Conservation (phyloP, 192 early-diverging fungal species). For the Backusella liffmaniae region DNA sequence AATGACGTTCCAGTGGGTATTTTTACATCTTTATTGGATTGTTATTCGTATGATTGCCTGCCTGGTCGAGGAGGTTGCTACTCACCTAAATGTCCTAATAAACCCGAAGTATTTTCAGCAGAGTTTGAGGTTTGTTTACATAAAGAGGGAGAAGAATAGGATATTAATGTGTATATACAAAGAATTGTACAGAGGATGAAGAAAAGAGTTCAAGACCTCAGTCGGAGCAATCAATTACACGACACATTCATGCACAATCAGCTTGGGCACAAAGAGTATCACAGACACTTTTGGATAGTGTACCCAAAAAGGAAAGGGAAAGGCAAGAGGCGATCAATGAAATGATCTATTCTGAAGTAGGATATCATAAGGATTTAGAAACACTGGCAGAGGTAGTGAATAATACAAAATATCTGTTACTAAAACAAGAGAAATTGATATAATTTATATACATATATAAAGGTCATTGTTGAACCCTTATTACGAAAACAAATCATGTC, state of each 20-base stretch:
- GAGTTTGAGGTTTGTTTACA: not conserved
- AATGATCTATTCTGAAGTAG: conserved; percentile 87
- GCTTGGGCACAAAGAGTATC: conserved; percentile 80
- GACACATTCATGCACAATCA: conserved; percentile 9
- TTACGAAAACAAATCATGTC: conserved; percentile 10
- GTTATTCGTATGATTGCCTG: conserved; percentile 53
- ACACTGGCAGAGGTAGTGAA: conserved; percentile 67
- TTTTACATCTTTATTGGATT: conserved; percentile 82
- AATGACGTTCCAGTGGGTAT: conserved; percentile 73
- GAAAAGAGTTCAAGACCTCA: not conserved
- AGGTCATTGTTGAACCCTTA: conserved; percentile 17
- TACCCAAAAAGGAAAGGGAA: conserved; percentile 70
- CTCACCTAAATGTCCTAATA: conserved; percentile 29
- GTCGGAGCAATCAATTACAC: not conserved
- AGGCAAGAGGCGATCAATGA: conserved; percentile 97
- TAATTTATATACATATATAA: not conserved
- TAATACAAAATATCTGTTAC: not conserved
- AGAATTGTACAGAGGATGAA: not conserved
- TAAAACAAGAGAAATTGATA: not conserved
- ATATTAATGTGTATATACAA: not conserved
- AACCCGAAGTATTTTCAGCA: not conserved
- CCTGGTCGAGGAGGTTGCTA: conserved; percentile 27
- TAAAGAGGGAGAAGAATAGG: not conserved
- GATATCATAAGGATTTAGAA: conserved; percentile 87
- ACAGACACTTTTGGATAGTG: conserved; percentile 65